Percentiles rank a stretch among this genome's conserved stretches.
phyloP scores from a whole-genome alignment of 192 early-diverging fungal genomes.

The Linnemannia schmuckeri region DNA sequence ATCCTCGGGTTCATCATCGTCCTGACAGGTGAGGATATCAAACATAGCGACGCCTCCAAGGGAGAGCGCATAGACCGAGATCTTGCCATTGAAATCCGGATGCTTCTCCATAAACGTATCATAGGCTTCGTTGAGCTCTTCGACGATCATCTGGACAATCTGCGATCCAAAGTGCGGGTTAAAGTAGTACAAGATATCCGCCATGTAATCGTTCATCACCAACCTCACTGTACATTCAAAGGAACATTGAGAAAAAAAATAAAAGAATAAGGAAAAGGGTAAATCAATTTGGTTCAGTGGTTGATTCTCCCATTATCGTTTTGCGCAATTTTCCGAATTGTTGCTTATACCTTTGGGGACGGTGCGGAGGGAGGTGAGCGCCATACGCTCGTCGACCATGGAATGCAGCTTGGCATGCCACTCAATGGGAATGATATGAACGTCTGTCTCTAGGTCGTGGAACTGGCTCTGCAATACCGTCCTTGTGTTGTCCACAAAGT shows the following conservation, averaged over 20 bases:
- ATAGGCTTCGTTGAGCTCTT: slow-evolving; percentile 71
- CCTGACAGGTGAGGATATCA: slow-evolving; percentile 70
- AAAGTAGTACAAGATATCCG: slow-evolving; percentile 61
- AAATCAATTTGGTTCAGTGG: too few species aligned
- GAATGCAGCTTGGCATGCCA: slow-evolving; percentile 61
- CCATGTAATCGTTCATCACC: slow-evolving; percentile 62
- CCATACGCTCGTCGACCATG: slow-evolving; percentile 59
- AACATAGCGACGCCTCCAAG: slow-evolving; percentile 78
- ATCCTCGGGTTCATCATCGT: slow-evolving; percentile 51
- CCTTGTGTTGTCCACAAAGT: slow-evolving; percentile 48
- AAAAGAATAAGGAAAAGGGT: background rate
- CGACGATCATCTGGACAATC: slow-evolving; percentile 67
- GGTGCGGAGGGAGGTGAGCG: slow-evolving; percentile 53
- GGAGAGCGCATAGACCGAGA: slow-evolving; percentile 75
- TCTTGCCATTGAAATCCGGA: slow-evolving; percentile 72
- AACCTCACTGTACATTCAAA: slow-evolving; percentile 37
- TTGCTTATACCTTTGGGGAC: slow-evolving; percentile 58
- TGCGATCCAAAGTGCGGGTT: slow-evolving; percentile 62
- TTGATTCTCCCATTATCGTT: too few species aligned
- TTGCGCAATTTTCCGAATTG: background rate
- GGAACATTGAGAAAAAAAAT: too few species aligned
- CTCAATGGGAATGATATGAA: slow-evolving; percentile 56
- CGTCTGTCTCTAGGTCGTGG: slow-evolving; percentile 43
- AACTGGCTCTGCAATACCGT: slow-evolving; percentile 44
- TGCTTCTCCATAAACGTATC: slow-evolving; percentile 64